phyloP scores from a whole-genome alignment of 2,329 filamentous ascomycete species.

The Hymenoscyphus salicellus region DNA sequence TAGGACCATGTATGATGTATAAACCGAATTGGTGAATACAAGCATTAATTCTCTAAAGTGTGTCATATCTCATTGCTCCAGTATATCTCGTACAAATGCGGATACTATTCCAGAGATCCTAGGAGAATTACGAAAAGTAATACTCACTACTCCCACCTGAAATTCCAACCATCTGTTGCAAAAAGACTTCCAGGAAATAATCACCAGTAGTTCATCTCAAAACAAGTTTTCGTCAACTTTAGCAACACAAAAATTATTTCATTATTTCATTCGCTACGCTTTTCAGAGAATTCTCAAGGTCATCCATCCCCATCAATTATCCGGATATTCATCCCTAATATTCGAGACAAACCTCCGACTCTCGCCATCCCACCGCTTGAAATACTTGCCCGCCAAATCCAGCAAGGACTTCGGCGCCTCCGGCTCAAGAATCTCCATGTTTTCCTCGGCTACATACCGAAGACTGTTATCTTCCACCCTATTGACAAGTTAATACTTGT shows the following conservation, averaged over 20 bases:
- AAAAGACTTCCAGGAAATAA: too few relatives aligned
- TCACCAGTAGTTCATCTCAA: too few relatives aligned
- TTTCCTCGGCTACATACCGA: constrained; percentile 77
- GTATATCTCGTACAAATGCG: too few relatives aligned
- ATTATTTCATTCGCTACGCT: not conserved
- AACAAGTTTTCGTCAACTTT: not conserved
- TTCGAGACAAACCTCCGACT: constrained; percentile 78
- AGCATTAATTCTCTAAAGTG: not conserved
- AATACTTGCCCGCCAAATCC: constrained; percentile 74
- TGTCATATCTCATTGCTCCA: too few relatives aligned
- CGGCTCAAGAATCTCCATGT: constrained; percentile 62
- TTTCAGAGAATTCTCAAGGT: too few relatives aligned
- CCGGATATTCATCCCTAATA: constrained; percentile 75
- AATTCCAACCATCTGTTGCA: too few relatives aligned
- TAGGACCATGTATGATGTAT: too few relatives aligned
- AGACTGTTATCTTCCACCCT: constrained; percentile 66
- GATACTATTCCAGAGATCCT: too few relatives aligned
- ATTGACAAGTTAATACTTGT: constrained; percentile 9
- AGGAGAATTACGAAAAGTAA: too few relatives aligned
- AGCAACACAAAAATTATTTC: not conserved
- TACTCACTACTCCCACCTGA: too few relatives aligned
- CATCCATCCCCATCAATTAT: constrained; percentile 57
- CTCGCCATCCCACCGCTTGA: constrained; percentile 75
- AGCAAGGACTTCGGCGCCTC: constrained; percentile 59
- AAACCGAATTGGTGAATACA: not conserved